These are phyloP conservation scores for Haplosporangium sp. DNA, from an alignment of 371 early-diverging fungal species.

Conservation along the genomic window DNA sequence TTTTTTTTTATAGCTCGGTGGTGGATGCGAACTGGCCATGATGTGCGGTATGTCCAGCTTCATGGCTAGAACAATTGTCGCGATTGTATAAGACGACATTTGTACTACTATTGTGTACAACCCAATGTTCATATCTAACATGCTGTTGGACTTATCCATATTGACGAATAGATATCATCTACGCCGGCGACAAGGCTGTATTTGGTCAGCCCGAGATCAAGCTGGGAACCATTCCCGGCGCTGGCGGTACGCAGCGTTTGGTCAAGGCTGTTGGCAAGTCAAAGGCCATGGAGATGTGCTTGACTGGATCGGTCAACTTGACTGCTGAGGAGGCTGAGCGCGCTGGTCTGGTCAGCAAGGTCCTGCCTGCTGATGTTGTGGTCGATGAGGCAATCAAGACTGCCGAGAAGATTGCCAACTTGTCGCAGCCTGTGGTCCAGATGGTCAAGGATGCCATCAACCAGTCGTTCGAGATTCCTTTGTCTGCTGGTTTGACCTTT, in stretches of 20 bases:
- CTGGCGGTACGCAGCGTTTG: conserved; percentile 93
- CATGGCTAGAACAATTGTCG: conserved; percentile 8
- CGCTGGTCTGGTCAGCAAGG: conserved; percentile 89
- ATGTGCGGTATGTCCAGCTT: conserved; percentile 80
- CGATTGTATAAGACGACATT: background rate
- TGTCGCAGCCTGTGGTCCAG: conserved; percentile 89
- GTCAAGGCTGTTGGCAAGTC: conserved; percentile 96
- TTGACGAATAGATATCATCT: conserved; percentile 82
- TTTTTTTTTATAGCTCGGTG: conserved; percentile 77
- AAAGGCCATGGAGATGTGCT: conserved; percentile 97
- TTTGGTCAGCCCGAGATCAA: conserved; percentile 99
- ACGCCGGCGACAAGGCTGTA: conserved; percentile 96
- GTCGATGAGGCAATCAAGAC: conserved; percentile 93
- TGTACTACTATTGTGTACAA: background rate
- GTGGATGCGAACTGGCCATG: conserved; percentile 99
- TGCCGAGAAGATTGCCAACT: conserved; percentile 85
- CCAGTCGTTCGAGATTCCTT: conserved; percentile 89
- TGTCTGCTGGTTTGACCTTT: conserved; percentile 88
- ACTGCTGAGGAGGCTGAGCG: conserved; percentile 90
- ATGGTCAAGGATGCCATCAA: conserved; percentile 98
- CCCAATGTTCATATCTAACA: too few species aligned
- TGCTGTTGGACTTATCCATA: background rate
- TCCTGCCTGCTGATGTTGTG: conserved; percentile 88
- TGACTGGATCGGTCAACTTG: conserved; percentile 89
- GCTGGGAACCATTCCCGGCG: conserved; percentile 94